Conservation (phyloP, 768 basidiomycete genomes). For the Suillus plorans region DNA sequence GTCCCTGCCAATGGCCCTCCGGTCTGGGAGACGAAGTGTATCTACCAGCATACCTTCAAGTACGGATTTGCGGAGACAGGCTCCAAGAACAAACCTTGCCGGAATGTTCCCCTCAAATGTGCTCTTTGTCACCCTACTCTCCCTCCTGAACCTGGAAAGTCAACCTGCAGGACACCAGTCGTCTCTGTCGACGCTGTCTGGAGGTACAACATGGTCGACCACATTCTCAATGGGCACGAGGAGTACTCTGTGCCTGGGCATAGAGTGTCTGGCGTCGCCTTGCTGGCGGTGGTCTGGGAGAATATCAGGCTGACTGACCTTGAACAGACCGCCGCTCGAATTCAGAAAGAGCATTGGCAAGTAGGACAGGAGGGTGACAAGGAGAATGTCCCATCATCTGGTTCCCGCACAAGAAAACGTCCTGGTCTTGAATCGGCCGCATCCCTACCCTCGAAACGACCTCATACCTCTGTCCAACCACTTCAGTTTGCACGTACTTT, state of each 20-base stretch:
- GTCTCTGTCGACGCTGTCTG: not conserved
- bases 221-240: not conserved
- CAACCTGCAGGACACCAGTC: rapidly evolving
- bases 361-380: not conserved
- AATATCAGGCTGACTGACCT: not conserved
- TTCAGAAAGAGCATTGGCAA: not conserved
- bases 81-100: not conserved
- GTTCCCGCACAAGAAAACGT: not conserved
- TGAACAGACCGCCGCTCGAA: not conserved
- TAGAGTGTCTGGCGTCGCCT: not conserved
- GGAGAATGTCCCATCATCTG: not conserved
- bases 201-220: not conserved
- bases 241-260: not conserved
- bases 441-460: not conserved
- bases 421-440: not conserved
- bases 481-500: not conserved
- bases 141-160: not conserved
- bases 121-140: not conserved
- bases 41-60: too few species aligned
- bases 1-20: too few species aligned
- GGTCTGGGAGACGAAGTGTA: too few species aligned
- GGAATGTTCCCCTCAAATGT: not conserved
- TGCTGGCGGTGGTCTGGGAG: not conserved
- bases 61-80: not conserved
- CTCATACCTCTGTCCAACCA: not conserved